Evolutionary conservation across 305 asterid genomes (phyloP).

Genomic region (Rubia peregrina): DNA sequence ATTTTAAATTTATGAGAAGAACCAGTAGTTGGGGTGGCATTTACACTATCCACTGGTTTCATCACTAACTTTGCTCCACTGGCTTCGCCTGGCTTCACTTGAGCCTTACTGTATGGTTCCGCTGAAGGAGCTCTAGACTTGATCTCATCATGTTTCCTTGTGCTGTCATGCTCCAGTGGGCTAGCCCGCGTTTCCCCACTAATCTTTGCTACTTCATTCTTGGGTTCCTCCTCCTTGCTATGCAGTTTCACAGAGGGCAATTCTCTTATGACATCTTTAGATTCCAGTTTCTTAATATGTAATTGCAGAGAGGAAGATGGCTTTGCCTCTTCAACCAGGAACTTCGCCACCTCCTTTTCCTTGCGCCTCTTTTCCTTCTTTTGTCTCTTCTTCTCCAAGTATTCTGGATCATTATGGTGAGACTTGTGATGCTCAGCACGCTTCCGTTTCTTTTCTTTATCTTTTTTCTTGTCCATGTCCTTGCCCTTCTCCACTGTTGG

Average conservation of each 20-base stretch:
- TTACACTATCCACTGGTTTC: slow-evolving; percentile 31
- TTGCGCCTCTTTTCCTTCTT: slow-evolving; percentile 89
- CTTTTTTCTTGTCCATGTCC: slow-evolving; percentile 20
- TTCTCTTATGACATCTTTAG: slow-evolving; percentile 17
- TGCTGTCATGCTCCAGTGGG: slow-evolving; percentile 15
- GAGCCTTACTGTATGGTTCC: slow-evolving; percentile 18
- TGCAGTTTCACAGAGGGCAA: slow-evolving; percentile 22
- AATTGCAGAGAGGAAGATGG: slow-evolving; percentile 21
- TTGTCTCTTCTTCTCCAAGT: slow-evolving; percentile 48
- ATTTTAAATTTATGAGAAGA: slow-evolving; percentile 65
- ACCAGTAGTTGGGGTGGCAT: slow-evolving; percentile 31
- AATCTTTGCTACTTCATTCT: slow-evolving; percentile 17
- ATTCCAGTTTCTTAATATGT: slow-evolving; percentile 23
- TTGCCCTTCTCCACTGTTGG: slow-evolving; percentile 16
- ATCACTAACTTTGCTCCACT: slow-evolving; percentile 30
- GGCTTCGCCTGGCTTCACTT: slow-evolving; percentile 25
- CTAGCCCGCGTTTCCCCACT: slow-evolving; percentile 19
- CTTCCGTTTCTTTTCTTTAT: slow-evolving; percentile 48
- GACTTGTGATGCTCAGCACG: slow-evolving; percentile 14
- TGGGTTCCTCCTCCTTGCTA: slow-evolving; percentile 23
- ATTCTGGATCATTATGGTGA: slow-evolving; percentile 41
- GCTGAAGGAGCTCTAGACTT: slow-evolving; percentile 28
- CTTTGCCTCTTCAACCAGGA: slow-evolving; percentile 36
- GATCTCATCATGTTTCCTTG: slow-evolving; percentile 20
- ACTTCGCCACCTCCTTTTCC: slow-evolving; percentile 75